Evolutionary conservation across 2,329 filamentous ascomycete species (phyloP), one percentile per base, ranked within the genome.

Genomic region (Venturia effusa): DNA sequence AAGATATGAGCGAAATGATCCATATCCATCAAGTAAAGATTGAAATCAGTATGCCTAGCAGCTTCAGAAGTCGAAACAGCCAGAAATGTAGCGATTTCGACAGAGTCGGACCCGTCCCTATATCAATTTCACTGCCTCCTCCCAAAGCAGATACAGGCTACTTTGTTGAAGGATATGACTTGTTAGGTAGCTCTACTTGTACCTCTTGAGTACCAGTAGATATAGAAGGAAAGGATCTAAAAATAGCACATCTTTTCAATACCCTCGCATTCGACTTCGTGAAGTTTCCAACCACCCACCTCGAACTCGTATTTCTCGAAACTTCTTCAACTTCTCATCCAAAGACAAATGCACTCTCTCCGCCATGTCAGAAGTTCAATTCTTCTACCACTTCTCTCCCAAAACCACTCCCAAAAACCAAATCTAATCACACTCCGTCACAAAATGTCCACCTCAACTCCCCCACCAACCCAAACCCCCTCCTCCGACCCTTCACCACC

Each of bases 401-500:
- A 15, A 22, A 8, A 13, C 22, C 43, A 8, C 4, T 48, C 11
- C n/a, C 43, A 13, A 4, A 5, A 8, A 48, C 8, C 11, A 6
- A 15, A 48, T 5, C 4, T 8, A 48, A 13, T 4, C 24, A 48
- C 43, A 24, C 22, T 7, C 19, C 19, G 15, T 4, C 41, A 17
- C 41, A 19, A 17, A 6, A 45, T 45, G 41, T 17, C 41, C 13
- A 19, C 41, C 5, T 7, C 41, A 17, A 45, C 11, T 8, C 22
- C 43, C 43, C 22, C 43, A 5, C 7, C 11, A 61, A 60, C 61
- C 40, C 59, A 59, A 4, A 59, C 54, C 59, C 55, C 65, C 66
- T 19, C 48, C 54, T 64, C 68, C 55, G 45, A 67, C 41, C 59
- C 68, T 43, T 13, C 61, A n/a, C n/a, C n/a, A n/a, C n/a, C 1